Percentiles rank a stretch among this genome's conserved stretches.
phyloP scores from a whole-genome alignment of 2,329 filamentous ascomycete species.

The Cladosporium sp. region DNA sequence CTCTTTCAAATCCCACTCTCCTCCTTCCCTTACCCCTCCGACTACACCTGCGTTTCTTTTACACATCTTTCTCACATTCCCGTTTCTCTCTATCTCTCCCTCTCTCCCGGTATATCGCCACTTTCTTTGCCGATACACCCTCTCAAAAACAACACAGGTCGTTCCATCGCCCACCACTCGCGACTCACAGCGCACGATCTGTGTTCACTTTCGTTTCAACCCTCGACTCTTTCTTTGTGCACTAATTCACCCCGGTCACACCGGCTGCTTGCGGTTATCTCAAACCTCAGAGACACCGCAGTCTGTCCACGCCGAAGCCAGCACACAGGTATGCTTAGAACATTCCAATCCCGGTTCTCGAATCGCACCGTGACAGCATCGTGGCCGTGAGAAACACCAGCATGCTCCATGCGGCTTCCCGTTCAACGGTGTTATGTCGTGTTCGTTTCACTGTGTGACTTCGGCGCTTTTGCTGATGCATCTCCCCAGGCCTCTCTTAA shows the following conservation, averaged over 20 bases:
- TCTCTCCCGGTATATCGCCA: not conserved
- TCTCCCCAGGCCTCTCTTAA: not conserved
- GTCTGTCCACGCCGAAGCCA: slow-evolving; percentile 4
- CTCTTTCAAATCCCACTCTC: not conserved
- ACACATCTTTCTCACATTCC: not conserved
- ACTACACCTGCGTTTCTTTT: not conserved
- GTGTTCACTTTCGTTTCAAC: slow-evolving; percentile 9
- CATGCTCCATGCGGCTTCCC: slow-evolving; percentile 9
- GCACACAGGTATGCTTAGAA: slow-evolving; percentile 9
- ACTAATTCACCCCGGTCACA: not conserved
- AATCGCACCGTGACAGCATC: slow-evolving; percentile 7
- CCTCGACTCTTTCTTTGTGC: slow-evolving; percentile 9
- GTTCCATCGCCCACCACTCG: not conserved
- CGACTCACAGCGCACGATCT: slow-evolving; percentile 4
- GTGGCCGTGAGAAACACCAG: slow-evolving; percentile 2
- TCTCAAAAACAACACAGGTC: not conserved
- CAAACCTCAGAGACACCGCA: slow-evolving; percentile 1
- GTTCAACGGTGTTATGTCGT: slow-evolving; percentile 4
- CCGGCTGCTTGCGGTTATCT: slow-evolving; percentile 2
- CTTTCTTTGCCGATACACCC: not conserved
- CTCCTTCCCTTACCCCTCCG: slow-evolving; percentile 1
- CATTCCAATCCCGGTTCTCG: slow-evolving; percentile 7
- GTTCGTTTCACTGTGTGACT: slow-evolving; percentile 7
- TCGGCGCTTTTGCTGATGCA: slow-evolving; percentile 11
- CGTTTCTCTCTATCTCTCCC: not conserved